phyloP scores from a whole-genome alignment of 805 yeast genomes.

The Ogataea thermomethanolica region DNA sequence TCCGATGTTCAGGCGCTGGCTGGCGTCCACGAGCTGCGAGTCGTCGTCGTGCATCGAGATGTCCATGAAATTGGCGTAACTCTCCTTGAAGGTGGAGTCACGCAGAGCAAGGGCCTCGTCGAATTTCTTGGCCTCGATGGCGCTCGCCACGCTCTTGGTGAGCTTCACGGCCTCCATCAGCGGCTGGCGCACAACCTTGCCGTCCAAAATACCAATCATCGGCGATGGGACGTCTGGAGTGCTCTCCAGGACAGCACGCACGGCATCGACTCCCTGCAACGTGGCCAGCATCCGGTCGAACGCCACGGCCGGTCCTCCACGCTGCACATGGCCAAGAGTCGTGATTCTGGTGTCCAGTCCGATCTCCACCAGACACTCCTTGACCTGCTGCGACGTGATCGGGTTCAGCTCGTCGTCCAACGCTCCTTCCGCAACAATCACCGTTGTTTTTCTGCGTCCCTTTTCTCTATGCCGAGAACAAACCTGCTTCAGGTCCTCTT shows the following conservation, averaged over 20 bases:
- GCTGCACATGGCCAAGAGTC: conserved; percentile 94
- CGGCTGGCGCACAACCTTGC: conserved; percentile 79
- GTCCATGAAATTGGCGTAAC: conserved; percentile 66
- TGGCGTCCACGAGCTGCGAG: conserved; percentile 54
- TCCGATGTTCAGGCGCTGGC: conserved; percentile 68
- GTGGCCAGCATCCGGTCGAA: conserved; percentile 90
- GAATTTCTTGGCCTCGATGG: conserved; percentile 76
- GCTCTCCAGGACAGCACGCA: conserved; percentile 81
- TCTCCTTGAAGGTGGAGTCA: conserved; percentile 84
- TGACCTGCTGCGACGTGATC: conserved; percentile 76
- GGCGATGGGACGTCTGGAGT: conserved; percentile 91
- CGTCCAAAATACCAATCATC: conserved; percentile 67
- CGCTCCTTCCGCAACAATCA: conserved; percentile 98
- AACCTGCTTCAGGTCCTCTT: conserved; percentile 69
- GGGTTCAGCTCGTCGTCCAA: conserved; percentile 77
- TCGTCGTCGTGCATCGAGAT: conserved; percentile 68
- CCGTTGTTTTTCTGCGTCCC: conserved; percentile 93
- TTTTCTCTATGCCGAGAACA: conserved; percentile 74
- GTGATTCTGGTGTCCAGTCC: conserved; percentile 94
- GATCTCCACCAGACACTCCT: conserved; percentile 73
- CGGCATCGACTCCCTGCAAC: conserved; percentile 96
- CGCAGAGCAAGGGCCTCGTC: conserved; percentile 83
- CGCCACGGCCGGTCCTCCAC: conserved; percentile 98
- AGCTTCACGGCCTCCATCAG: conserved; percentile 85
- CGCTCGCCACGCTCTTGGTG: conserved; percentile 87